A percentile compares a stretch with the other conserved stretches of the same genome.
Conservation (phyloP, 305 asterid genomes). For the Caryopteris hybrid region DNA sequence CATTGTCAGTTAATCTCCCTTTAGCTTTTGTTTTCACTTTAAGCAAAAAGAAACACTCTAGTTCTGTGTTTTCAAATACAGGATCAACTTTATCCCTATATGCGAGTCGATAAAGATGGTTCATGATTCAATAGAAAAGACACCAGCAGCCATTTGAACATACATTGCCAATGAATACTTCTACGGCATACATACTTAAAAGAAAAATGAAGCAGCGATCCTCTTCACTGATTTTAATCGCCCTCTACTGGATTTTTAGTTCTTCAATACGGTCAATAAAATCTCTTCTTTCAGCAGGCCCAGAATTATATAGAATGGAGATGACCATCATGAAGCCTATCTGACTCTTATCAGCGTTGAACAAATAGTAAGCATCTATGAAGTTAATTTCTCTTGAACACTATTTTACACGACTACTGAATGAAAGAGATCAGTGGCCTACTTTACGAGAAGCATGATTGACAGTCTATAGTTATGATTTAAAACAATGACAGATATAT, state of each 20-base stretch:
- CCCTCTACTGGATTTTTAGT: neutral
- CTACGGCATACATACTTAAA: neutral
- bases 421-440: neutral
- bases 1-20: neutral
- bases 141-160: neutral
- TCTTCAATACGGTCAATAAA: neutral
- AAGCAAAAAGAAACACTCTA: neutral
- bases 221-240: neutral
- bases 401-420: neutral
- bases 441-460: neutral
- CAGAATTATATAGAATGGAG: neutral
- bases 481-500: slow-evolving; percentile 2
- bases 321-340: neutral
- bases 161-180: neutral
- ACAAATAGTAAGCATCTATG: neutral
- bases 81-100: neutral
- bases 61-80: neutral
- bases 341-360: neutral
- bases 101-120: neutral
- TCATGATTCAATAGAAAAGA: neutral
- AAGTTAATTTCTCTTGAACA: neutral
- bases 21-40: neutral
- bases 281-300: neutral
- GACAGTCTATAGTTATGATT: neutral
- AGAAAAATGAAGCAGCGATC: neutral